These are phyloP conservation scores for Iodosphaeria phyllophila DNA, from an alignment of 2,329 filamentous ascomycete genomes.

Conservation along the genomic window DNA sequence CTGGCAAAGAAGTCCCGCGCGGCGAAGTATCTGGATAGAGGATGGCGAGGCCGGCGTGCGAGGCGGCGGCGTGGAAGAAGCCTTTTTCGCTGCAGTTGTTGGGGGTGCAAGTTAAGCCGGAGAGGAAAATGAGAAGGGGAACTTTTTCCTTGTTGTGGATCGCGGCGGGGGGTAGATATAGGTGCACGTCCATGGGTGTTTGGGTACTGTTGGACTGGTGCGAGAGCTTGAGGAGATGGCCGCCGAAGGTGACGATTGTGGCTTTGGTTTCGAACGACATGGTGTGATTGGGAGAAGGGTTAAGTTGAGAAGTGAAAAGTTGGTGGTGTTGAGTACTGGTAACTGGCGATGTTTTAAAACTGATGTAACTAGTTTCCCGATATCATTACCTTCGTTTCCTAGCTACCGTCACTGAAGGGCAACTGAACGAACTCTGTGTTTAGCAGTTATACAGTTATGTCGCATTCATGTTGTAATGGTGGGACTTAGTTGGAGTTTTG, in stretches of 20 bases:
- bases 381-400: too few species aligned
- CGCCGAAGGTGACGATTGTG: constrained; percentile 80
- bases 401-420: too few species aligned
- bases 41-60: constrained; percentile 69
- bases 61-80: constrained; percentile 76
- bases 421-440: too few species aligned
- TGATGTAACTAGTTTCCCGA: too few species aligned
- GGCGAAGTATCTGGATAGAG: constrained; percentile 93
- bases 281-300: too few species aligned
- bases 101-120: constrained; percentile 84
- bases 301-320: too few species aligned
- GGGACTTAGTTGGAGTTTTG: too few species aligned
- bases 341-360: too few species aligned
- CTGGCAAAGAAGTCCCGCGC: constrained; percentile 59
- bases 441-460: too few species aligned
- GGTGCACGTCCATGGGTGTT: constrained; percentile 82
- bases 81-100: constrained; percentile 72
- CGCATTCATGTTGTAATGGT: too few species aligned
- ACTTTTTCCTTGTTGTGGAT: constrained; percentile 42
- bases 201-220: constrained; percentile 64
- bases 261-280: constrained; percentile 85
- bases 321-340: too few species aligned
- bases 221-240: constrained; percentile 83
- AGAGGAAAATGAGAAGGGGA: constrained; percentile 82
- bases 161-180: constrained; percentile 70